Evolutionary conservation across 139 green algal species (phyloP), one percentile per base, ranked within the genome.

Genomic region (Trebouxia sp.): DNA sequence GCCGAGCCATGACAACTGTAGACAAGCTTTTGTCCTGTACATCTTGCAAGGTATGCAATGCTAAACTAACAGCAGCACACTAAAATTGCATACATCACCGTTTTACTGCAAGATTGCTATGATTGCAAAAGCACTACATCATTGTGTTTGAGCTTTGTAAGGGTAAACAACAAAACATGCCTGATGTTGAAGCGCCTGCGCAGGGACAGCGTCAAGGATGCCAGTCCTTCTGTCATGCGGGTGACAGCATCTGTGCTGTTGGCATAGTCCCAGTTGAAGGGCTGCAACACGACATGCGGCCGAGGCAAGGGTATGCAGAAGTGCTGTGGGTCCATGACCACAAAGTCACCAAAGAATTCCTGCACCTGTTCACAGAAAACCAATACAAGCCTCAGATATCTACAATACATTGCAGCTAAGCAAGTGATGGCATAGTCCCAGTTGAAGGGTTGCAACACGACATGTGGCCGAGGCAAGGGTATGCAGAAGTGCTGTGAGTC

Each of bases 271-370:
- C 80, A 88, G 51, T 30, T 72, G 45, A 83, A 83, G 65, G 87
- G 87, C 51, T 84, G 79, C 51, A 90, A 67, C 1, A 66, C 81
- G 6, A 86, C 39, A 30, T 86, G 75, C 3, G 82, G 86, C 22
- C 85, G 80, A 9, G 67, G 55, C 20, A 92, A 75, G 0, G 93
- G 91, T 24, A 97, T 83, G 38, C 75, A 75, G 79, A 98, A 98
- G 81, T 96, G 94, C 82, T 94, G 84, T 9, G 47, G 22, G 50
- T 96, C 92, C 48, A 98, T 74, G 12, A 89, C 91, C 1, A 93
- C 39, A 76, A 93, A 97, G 87, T 99, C 96, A 0, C 83, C 91
- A 83, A 96, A 99, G 62, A 90, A 91, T 85, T 99, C 96, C 84
- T 97, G 89, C 38, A 93, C 80, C 30, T 56, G 50, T 6, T 2